A percentile compares a stretch with the other conserved stretches of the same genome.
Evolutionary conservation across 108 stramenopile genomes (phyloP).

Genomic region (Cyclotella sp.): DNA sequence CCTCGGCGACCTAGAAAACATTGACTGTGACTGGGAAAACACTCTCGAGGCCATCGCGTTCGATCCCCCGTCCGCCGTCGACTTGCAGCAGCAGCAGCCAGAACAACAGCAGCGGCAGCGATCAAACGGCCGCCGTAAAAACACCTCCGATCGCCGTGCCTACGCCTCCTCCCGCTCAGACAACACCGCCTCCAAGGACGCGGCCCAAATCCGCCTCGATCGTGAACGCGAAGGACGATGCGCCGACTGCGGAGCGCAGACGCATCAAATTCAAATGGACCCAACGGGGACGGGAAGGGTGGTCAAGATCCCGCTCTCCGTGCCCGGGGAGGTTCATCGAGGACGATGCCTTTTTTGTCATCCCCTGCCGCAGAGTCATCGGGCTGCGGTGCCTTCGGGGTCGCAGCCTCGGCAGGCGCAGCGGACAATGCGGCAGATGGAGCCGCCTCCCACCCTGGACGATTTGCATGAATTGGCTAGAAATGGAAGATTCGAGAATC

Average conservation of each 20-base stretch:
- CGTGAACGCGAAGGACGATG: conserved; percentile 58
- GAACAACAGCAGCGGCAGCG: neutral
- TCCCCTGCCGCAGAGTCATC: conserved; percentile 40
- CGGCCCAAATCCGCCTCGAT: conserved; percentile 41
- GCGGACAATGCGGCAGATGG: conserved; percentile 12
- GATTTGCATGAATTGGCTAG: conserved; percentile 16
- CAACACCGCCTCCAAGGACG: conserved; percentile 5
- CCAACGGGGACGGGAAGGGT: conserved; percentile 12
- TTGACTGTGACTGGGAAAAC: conserved; percentile 39
- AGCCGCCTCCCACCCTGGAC: conserved; percentile 3
- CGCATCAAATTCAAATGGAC: conserved; percentile 54
- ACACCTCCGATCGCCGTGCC: neutral
- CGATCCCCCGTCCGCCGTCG: neutral
- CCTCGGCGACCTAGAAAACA: conserved; percentile 32
- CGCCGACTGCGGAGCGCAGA: conserved; percentile 57
- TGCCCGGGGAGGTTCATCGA: conserved; percentile 59
- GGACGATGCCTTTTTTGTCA: conserved; percentile 67
- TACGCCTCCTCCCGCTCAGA: neutral
- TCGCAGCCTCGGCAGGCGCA: conserved; percentile 1
- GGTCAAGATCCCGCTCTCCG: conserved; percentile 55
- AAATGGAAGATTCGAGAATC: conserved; percentile 7
- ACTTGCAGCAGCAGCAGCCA: conserved; percentile 11
- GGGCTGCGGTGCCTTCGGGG: neutral
- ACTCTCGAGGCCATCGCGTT: conserved; percentile 12
- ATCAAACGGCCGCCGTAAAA: conserved; percentile 11